phyloP scores from a whole-genome alignment of 78 protist genomes.

The Isochrysis galbana region DNA sequence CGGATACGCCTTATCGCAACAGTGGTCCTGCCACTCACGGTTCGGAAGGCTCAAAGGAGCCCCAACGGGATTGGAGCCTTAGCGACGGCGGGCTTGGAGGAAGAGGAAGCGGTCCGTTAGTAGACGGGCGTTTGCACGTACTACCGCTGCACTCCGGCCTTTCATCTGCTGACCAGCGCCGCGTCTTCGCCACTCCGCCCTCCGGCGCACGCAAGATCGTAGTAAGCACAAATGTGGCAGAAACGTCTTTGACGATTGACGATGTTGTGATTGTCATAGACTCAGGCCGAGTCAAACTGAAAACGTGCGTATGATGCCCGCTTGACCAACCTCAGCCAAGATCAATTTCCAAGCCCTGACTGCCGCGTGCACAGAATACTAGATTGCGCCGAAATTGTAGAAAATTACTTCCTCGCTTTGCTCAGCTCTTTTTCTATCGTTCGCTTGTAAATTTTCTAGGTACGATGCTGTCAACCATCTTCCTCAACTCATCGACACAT shows the following conservation, averaged over 20 bases:
- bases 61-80: background rate
- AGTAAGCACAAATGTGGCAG: conserved; percentile 92
- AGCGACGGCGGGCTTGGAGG: background rate
- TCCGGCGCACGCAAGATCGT: conserved; percentile 68
- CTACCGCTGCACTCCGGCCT: conserved; percentile 60
- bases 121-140: background rate
- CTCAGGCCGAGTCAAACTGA: conserved; percentile 61
- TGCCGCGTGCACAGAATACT: no score
- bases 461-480: background rate
- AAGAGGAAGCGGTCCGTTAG: background rate
- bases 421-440: no score
- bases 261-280: conserved; percentile 92
- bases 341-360: no score
- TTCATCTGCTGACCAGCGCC: conserved; percentile 50
- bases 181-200: conserved; percentile 64
- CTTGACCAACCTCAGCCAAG: no score
- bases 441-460: no score
- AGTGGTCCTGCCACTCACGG: no score
- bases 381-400: no score
- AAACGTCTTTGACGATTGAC: conserved; percentile 94
- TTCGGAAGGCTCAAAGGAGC: no score
- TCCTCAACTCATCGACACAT: conserved; percentile 58
- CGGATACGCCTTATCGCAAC: no score
- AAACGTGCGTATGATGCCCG: no score
- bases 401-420: no score